Percentiles rank a stretch among this genome's conserved stretches.
Conservation (phyloP, 768 basidiomycete species). For the Polyporus arcularius region DNA sequence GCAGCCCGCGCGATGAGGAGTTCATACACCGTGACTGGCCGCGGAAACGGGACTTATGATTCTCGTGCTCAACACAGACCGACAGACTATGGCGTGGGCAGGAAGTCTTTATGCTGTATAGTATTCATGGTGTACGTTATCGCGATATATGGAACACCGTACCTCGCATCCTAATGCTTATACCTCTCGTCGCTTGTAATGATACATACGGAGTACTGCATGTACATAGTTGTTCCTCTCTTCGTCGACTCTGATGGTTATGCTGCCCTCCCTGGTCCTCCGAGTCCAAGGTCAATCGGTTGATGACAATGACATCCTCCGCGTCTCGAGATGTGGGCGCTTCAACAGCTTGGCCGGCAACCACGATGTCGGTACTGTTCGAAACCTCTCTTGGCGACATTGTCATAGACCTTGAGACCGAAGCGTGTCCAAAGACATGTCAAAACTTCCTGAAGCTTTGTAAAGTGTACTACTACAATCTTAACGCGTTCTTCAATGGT, state of each 20-base stretch:
- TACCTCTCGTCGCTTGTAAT: slow-evolving; percentile 4
- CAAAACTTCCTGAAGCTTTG: slow-evolving; percentile 98
- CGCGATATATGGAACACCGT: not conserved
- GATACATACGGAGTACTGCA: too few species aligned
- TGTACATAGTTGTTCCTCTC: too few species aligned
- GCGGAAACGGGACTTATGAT: slow-evolving; percentile 15
- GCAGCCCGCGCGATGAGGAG: slow-evolving; percentile 21
- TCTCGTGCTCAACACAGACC: not conserved
- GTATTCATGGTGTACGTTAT: slow-evolving; percentile 15
- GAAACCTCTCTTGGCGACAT: slow-evolving; percentile 98
- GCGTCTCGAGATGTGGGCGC: not conserved
- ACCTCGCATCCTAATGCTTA: slow-evolving; percentile 10
- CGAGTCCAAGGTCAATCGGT: not conserved
- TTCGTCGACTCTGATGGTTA: too few species aligned
- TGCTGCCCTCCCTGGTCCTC: too few species aligned
- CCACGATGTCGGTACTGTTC: slow-evolving; percentile 87
- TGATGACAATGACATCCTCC: not conserved
- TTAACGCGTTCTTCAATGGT: slow-evolving; percentile 99
- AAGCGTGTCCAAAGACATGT: slow-evolving; percentile 86
- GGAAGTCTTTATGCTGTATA: slow-evolving; percentile 8
- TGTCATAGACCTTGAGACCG: slow-evolving; percentile 93
- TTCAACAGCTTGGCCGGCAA: slow-evolving; percentile 3
- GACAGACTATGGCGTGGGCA: not conserved
- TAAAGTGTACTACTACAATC: slow-evolving; percentile 95
- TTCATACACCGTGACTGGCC: slow-evolving; percentile 20